Evolutionary conservation across 73 alveolate species (phyloP), one percentile per base, ranked within the genome.

Genomic region (Breviolum minutum): DNA sequence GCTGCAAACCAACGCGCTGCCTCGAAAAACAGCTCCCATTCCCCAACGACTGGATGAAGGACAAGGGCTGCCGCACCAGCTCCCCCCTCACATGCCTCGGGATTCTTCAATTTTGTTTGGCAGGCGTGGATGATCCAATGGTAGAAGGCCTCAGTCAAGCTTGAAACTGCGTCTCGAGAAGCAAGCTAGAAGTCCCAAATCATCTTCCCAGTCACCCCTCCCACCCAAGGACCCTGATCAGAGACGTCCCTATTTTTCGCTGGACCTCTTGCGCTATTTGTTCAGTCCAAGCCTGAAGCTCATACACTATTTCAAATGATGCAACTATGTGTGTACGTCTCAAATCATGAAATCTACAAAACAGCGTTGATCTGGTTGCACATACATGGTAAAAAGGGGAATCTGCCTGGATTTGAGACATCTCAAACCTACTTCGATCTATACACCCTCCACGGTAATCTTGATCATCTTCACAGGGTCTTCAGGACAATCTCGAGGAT

Each of bases 101-200:
- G 90, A 27, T 92, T 92, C 80, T 60, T 26, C 80, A 92, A 64
- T 54, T 92, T 92, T 11, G 98, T 92, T 40, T 92, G 98, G 90
- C 98, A 92, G 64, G 98, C 89, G 26, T 92, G 98, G 98, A 92
- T 92, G 90, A 92, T 92, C 98, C 98, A 92, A 64, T 92, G 98
- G 90, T 92, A 92, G 90, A 92, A 92, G 40, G 98, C 98, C 98
- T 92, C 30, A 8, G 64, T 27, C 54, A 30, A 48, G 71, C 17
- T 29, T 79, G 87, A n/a, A 32, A 8, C 24, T 76, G 69, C 82
- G 17, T 13, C 82, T 11, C 82, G 8, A 19, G 83, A 73, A 68
- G n/a, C 2, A 24, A 73, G 83, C 48, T 22, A 73, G 83, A 73
- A 19, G 32, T 22, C 16, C 16, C 83, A 14, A 14, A 40, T 40